Evolutionary conservation across 2,329 filamentous ascomycete genomes (phyloP).

Genomic region (Aspergillus aculeatus): DNA sequence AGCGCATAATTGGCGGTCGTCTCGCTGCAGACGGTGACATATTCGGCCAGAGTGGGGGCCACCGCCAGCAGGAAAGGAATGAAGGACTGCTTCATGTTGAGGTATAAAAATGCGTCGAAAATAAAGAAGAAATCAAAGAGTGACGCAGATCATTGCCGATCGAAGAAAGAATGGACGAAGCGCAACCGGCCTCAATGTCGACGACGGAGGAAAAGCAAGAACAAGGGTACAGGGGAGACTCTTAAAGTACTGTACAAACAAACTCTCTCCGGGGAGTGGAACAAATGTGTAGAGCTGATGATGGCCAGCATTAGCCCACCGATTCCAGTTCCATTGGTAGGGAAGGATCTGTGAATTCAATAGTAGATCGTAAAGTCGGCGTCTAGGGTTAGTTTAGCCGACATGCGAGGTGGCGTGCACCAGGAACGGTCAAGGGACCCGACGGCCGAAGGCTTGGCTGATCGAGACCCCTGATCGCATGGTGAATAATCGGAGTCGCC

Average conservation of each 20-base stretch:
- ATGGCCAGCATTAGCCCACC: not conserved
- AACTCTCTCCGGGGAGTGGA: not conserved
- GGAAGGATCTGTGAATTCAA: not conserved
- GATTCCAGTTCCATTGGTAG: not conserved
- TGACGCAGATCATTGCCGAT: not conserved
- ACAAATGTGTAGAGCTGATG: not conserved
- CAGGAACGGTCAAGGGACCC: no score
- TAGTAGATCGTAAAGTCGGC: no score
- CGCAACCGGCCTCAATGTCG: not conserved
- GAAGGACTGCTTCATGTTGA: not conserved
- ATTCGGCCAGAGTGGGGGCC: not conserved
- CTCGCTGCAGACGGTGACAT: not conserved
- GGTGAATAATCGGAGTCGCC: no score
- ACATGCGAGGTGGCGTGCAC: no score
- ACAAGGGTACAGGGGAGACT: not conserved
- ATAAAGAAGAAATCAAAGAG: not conserved
- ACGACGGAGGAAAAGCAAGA: not conserved
- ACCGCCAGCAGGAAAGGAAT: not conserved
- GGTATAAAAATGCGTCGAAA: not conserved
- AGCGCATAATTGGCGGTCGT: not conserved
- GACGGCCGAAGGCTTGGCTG: no score
- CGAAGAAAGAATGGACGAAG: not conserved
- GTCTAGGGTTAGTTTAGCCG: no score
- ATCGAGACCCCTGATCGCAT: no score
- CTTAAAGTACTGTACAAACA: not conserved